Percentiles rank a stretch among this genome's conserved stretches.
phyloP scores from a whole-genome alignment of 208 protist genomes.

The Leishmania lainsoni region DNA sequence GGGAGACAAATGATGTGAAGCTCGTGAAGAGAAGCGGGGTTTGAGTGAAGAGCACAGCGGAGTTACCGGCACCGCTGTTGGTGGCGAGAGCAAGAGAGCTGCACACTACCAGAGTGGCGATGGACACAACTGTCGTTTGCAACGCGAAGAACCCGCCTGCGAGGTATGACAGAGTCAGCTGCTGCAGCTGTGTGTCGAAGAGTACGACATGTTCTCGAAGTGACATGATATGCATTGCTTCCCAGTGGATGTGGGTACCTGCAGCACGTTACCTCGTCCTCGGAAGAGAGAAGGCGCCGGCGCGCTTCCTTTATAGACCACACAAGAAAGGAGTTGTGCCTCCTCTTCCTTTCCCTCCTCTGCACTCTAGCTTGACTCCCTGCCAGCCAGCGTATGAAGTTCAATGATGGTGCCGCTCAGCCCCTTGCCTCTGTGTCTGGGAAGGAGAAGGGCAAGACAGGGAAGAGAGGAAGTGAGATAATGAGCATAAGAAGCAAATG shows the following conservation, averaged over 20 bases:
- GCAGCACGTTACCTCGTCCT: neutral
- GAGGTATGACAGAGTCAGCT: slow-evolving; percentile 40
- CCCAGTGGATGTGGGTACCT: neutral
- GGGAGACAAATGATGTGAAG: slow-evolving; percentile 29
- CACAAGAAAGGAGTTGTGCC: neutral
- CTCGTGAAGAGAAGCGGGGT: slow-evolving; percentile 35
- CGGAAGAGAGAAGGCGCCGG: neutral
- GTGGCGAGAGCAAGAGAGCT: slow-evolving; percentile 27
- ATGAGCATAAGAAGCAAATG: neutral
- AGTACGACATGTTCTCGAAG: slow-evolving; percentile 27
- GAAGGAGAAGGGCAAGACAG: neutral
- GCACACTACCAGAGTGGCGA: slow-evolving; percentile 21
- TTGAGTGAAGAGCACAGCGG: neutral
- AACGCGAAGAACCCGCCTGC: slow-evolving; percentile 34
- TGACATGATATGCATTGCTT: slow-evolving; percentile 8
- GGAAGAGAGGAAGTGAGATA: neutral
- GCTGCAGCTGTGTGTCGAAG: slow-evolving; percentile 33
- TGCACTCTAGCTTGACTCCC: neutral
- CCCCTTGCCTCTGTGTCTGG: neutral
- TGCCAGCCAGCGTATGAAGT: neutral
- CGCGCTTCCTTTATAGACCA: neutral
- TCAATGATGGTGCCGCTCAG: neutral
- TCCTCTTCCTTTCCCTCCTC: neutral
- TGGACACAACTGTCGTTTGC: slow-evolving; percentile 26
- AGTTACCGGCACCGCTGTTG: neutral